Evolutionary conservation across 2,329 filamentous ascomycete species (phyloP), one percentile per base, ranked within the genome.

Genomic region (Chaetomium sp.): DNA sequence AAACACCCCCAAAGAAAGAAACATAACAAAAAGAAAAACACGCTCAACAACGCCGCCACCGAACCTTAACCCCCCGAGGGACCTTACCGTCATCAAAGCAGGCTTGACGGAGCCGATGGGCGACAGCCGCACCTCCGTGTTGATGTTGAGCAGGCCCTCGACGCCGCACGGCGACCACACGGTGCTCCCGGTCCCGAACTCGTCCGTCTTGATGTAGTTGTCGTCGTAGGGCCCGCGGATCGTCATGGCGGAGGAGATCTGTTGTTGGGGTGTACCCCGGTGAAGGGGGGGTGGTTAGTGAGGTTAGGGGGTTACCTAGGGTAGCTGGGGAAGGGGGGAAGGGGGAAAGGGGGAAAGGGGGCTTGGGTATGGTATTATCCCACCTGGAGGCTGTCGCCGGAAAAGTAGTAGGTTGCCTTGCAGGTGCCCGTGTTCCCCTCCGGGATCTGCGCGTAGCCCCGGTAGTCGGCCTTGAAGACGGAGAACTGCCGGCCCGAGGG

Each of bases 361-460:
- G 33, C 9, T 10, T 13, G 33, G 33, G 33, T 35, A 35, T 35
- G 10, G 33, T 12, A 35, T 35, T 35, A 10, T 35, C 70, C 64
- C 74, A 78, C 79, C 76, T 81, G 79, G 38, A 70, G 74, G 55
- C 76, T 72, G 21, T 72, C 68, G 47, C 82, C 82, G 56, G 81
- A 82, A 75, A 84, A 84, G 74, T 83, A 84, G 75, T 84, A 84
- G 38, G 79, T 83, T 16, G 82, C 81, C 75, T 82, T 82, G 69
- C 82, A 78, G 23, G 76, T 78, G 57, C 81, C 82, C 5, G 73
- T 78, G 57, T 83, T 77, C 33, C 79, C 80, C 67, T 74, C 73
- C 42, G 81, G 76, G 57, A 85, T 76, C 65, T 74, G 69, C 58
- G 79, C 79, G 68, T 83, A 83, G 60, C 82, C 82, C 70, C 82